Percentiles rank a stretch among this genome's conserved stretches.
phyloP scores from a whole-genome alignment of 2,329 filamentous ascomycete species.

The Sporothrix variecibatus region DNA sequence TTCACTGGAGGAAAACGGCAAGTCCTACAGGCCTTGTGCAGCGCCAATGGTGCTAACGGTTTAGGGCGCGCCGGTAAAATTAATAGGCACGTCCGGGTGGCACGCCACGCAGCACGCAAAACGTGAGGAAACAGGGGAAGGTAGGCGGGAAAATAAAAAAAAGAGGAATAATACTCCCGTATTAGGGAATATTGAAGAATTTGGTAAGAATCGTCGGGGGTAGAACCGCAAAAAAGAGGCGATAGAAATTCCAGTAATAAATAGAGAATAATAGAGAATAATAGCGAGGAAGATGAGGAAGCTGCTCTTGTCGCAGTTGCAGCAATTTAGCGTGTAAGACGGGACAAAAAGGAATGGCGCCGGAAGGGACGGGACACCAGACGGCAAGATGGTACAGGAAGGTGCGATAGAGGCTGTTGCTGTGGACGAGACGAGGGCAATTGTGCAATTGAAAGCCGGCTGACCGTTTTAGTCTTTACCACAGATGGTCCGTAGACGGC shows the following conservation, averaged over 20 bases:
- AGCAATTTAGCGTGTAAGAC: slow-evolving; percentile 17
- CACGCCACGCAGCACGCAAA: neutral
- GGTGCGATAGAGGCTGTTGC: neutral
- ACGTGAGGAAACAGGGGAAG: neutral
- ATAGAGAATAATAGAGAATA: neutral
- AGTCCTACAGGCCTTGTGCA: neutral
- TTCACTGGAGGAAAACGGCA: neutral
- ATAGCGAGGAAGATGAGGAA: neutral
- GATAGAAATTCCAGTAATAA: neutral
- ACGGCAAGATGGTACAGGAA: neutral
- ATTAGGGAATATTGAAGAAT: neutral
- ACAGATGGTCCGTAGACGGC: neutral
- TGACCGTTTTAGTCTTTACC: slow-evolving; percentile 7
- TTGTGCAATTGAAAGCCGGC: neutral
- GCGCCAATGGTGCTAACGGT: slow-evolving; percentile 1
- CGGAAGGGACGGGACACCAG: slow-evolving; percentile 11
- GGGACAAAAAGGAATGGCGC: slow-evolving; percentile 11
- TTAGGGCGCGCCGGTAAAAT: slow-evolving; percentile 10
- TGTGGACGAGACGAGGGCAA: slow-evolving; percentile 1
- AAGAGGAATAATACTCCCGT: neutral
- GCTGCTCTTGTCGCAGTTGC: neutral
- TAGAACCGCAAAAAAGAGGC: neutral
- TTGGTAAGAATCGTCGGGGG: neutral
- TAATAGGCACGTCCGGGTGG: slow-evolving; percentile 9
- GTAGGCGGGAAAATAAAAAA: neutral